Base-by-base conservation (phyloP, 2,329 filamentous ascomycete species). In the Ascochyta fabae region DNA sequence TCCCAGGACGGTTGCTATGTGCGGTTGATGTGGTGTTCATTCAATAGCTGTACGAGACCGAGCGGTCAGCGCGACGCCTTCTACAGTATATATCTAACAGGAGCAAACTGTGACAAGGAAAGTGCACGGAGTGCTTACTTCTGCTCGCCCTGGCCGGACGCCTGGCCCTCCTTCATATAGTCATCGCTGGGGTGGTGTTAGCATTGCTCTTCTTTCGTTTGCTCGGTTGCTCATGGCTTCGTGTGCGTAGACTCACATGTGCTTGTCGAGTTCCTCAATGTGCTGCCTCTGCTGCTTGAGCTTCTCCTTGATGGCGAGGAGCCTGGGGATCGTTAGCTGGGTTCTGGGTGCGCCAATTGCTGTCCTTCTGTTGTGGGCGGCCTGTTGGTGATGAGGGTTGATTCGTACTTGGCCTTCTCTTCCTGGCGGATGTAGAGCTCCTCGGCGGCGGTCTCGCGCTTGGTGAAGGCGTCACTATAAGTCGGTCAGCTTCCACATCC, bases 391-490 rank as follows among this genome's bases (percentile, higher is more conserved):
- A 43, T 36, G 48, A 10, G 15, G 48, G 33, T 40, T 50, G 16
- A 23, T 19, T 66, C 73, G 64, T 69, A 77, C 91, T 96, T 97
- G 81, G 93, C 88, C 80, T 87, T 86, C 85, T 98, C 95, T 75
- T 92, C 90, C 81, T 90, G 82, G 71, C 87, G 86, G 80, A 99
- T 92, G 79, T 90, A 91, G 68, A 86, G 86, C 77, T 92, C 88
- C 82, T 98, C 95, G 75, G 81, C 84, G 66, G 94, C 94, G 75
- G 88, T 86, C 80, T 99, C 95, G 69, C 95, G 92, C 80, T 89
- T 89, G 80, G 88, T 91, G 86, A 97, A 99, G 53, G 91, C 87
- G 75, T 99, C 94, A 68, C 94, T 96, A 65, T 67, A 3, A 16
- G 7, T 13, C 10, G 4, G 44, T 69, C 51, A 67, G 63, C 35